Percentiles rank a stretch among this genome's conserved stretches.
Evolutionary conservation across 176 grass and related monocot species (phyloP).

Genomic region (Alopecurus myosuroides): DNA sequence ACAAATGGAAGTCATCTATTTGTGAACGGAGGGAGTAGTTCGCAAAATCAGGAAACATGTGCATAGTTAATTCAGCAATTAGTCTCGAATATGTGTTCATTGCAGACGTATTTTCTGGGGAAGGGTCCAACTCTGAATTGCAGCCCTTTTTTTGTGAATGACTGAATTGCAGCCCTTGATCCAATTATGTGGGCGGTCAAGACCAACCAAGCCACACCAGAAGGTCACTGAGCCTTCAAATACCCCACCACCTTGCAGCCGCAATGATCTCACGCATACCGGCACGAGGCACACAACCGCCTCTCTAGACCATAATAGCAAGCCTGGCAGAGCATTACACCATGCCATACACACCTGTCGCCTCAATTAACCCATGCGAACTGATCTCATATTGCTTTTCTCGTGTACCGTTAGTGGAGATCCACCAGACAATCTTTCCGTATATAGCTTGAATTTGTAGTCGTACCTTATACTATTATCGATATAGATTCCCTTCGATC

Average conservation of each 20-base stretch:
- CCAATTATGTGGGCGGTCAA: background rate
- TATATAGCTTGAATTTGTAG: background rate
- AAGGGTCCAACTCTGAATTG: background rate
- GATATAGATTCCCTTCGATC: background rate
- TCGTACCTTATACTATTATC: background rate
- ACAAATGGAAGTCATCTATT: too few species aligned
- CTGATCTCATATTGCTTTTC: background rate
- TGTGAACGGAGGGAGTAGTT: too few species aligned
- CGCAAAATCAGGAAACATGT: background rate
- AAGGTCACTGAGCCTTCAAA: background rate
- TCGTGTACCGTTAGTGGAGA: background rate
- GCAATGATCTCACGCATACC: background rate
- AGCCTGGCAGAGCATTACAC: background rate
- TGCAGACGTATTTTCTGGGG: background rate
- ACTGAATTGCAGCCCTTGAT: background rate
- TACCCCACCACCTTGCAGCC: background rate
- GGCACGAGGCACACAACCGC: background rate
- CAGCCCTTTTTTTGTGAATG: too few species aligned
- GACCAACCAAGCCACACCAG: background rate
- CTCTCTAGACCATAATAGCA: background rate
- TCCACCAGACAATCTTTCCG: background rate
- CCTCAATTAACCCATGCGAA: background rate
- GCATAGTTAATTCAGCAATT: background rate
- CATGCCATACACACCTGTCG: background rate
- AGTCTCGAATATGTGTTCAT: background rate